Evolutionary conservation across 192 early-diverging fungal genomes (phyloP), one percentile per base, ranked within the genome.

Genomic region (Pilobolus umbonatus): DNA sequence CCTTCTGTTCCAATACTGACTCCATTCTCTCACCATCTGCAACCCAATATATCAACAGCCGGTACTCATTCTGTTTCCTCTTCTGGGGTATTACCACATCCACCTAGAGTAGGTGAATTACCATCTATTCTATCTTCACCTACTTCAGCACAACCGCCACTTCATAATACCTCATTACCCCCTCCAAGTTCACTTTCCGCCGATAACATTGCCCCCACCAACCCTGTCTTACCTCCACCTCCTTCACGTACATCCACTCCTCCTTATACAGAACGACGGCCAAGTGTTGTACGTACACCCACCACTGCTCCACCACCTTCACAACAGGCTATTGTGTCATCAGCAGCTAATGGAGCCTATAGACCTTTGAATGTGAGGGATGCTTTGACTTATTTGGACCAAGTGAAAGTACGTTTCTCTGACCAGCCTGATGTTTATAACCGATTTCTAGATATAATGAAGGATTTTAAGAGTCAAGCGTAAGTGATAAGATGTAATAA

Each of bases 361-460:
- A 65, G 80, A 32, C 80, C 83, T 28, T 72, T 94, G 28, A 92
- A 94, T 63, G 97, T 99, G 0, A 86, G 85, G 59, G 96, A 99
- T 63, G 97, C 97, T 0, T 74, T 99, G 31, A 85, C 92, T 26
- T 99, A 99, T 69, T 78, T 99, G 42, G 97, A 99, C 62, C 80
- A 94, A 65, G 97, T 99, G 8, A 95, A 96, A 65, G 80, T 86
- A 35, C 88, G 91, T 61, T 99, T 99, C 62, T 78, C 84, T 36
- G 87, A 93, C 58, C 85, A 91, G 8, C 94, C 95, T 2, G 93
- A 96, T 49, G 94, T 98, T 5, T 99, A 99, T 75, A 98, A 96
- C 67, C 81, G 85, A 52, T 99, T 99, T 72, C 57, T 99, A 68
- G 96, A 97, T 69, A 98, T 98, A 34, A 99, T 99, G 97, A 97